Base-by-base conservation (phyloP, 2,329 filamentous ascomycete genomes). In the Chaetothyriales sp. region DNA sequence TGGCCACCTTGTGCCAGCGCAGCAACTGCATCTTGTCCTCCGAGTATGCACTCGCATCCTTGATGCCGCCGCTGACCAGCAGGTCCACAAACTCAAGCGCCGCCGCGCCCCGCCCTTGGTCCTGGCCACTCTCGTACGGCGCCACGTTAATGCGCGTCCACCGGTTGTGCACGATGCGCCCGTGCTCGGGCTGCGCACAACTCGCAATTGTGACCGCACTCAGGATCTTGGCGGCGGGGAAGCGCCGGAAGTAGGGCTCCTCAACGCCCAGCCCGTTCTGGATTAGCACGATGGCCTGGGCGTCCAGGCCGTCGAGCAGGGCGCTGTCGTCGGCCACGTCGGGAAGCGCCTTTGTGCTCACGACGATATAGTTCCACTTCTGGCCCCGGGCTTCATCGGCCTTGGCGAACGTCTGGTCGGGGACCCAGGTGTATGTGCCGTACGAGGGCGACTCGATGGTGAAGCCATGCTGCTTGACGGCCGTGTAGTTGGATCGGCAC, bases 1-100 rank as follows among this genome's bases (percentile, higher is more conserved):
- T 86, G 60, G 81, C 82, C 56, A 86, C 77, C 66, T 87, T 87
- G 66, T 86, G 83, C 83, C 83, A 87, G 20, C 83, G 74, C 18
- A 86, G 77, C 44, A 80, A 76, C 66, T 87, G 84, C 46, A 87
- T 70, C 54, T 80, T 82, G 29, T 80, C 69, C 64, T 85, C 81
- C 46, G 77, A 74, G 60, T 83, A 80, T 6, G 76, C 70, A 55
- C 81, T 77, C 4, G 81, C 80, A 65, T 87, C 83, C 53, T 74
- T 74, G 57, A 87, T 78, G 1, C 77, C 77, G 40, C 81, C 82
- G 15, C 55, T 56, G 29, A 60, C 50, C 8, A 68, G 53, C n/a
- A 76, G 67, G 48, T 80, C 77, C 53, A 69, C 67, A 46, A 67
- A 67, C 4, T 65, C 61, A 5, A 72, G 73, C 25, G 64, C 63